Base-by-base conservation (phyloP, 2,329 filamentous ascomycete species). In the Aspergillus phoenicis region DNA sequence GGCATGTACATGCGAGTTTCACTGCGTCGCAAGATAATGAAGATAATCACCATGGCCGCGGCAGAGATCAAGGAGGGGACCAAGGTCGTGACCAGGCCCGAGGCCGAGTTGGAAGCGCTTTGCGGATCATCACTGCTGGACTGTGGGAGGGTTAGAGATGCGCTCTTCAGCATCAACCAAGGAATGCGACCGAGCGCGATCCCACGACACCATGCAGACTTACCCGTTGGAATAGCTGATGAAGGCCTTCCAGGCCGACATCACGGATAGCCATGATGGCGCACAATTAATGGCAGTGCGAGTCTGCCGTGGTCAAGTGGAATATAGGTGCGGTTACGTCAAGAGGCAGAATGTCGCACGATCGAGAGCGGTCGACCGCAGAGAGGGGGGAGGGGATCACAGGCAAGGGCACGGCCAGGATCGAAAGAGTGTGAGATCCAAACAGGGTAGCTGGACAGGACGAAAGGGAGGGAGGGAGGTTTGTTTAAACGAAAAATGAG, bases 1-100 rank as follows among this genome's bases (percentile, higher is more conserved):
- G 84, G 84, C 60, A 83, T 80, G 72, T 86, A 86, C 66, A 79
- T 81, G 59, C 83, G 76, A 57, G 75, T 79, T 54, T 84, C 74
- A 3, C 73, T 79, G 59, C 73, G 76, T 60, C 84, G 81, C 62
- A 86, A 71, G 52, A 84, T 70, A 48, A 85, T 65, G 71, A 86
- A 86, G 45, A 78, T 56, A n/a, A 81, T 39, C 38, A 83, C 74
- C 69, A 84, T 81, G 11, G 71, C 74, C n/a, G 69, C 75, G 24
- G 81, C 73, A 51, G 81, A 65, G 20, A 81, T 65, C 11, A 82
- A 68, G 28, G 82, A 78, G 6, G 80, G 78, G 17, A 83, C 67
- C 43, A 86, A 72, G 13, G 82, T 83, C 43, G 80, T 76, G 30
- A 85, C 62, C 54, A 86, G 72, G 15, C 78, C 80, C 7, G 79